phyloP scores from a whole-genome alignment of 2,329 filamentous ascomycete species.

The Dactylellina parvicollis region DNA sequence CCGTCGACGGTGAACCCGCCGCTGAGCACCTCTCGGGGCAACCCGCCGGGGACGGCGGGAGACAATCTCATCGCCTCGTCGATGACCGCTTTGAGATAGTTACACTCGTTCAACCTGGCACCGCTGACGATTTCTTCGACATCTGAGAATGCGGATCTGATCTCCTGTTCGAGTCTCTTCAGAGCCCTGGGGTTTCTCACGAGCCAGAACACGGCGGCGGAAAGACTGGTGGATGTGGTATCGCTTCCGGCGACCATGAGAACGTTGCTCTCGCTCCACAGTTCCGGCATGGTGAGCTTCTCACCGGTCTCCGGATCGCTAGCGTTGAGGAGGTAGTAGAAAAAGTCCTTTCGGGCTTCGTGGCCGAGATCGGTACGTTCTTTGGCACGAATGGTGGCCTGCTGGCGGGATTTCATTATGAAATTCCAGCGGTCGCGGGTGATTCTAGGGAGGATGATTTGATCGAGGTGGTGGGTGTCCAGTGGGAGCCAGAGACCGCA shows the following conservation, averaged over 20 bases:
- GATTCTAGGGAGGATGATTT: conserved; percentile 73
- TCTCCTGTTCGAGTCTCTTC: conserved; percentile 65
- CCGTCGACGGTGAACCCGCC: conserved; percentile 64
- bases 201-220: conserved; percentile 72
- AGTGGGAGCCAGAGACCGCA: conserved; percentile 78
- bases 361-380: conserved; percentile 62
- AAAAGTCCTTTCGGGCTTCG: conserved; percentile 63
- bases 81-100: conserved; percentile 69
- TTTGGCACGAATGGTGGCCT: conserved; percentile 55
- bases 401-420: conserved; percentile 73
- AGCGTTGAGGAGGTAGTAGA: conserved; percentile 66
- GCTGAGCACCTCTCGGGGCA: conserved; percentile 66
- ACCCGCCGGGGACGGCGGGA: conserved; percentile 61
- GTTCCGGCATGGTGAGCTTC: conserved; percentile 73
- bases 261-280: conserved; percentile 77
- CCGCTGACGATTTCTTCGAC: conserved; percentile 70
- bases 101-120: conserved; percentile 65
- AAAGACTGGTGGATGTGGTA: conserved; percentile 73
- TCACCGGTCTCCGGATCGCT: conserved; percentile 76
- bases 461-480: conserved; percentile 73
- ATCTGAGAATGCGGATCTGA: conserved; percentile 66
- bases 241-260: conserved; percentile 67
- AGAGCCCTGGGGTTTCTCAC: conserved; percentile 67
- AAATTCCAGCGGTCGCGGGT: conserved; percentile 74
- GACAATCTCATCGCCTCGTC: conserved; percentile 65